Evolutionary conservation across 495 filamentous ascomycete genomes (phyloP).

Genomic region (Penicillium lividum): DNA sequence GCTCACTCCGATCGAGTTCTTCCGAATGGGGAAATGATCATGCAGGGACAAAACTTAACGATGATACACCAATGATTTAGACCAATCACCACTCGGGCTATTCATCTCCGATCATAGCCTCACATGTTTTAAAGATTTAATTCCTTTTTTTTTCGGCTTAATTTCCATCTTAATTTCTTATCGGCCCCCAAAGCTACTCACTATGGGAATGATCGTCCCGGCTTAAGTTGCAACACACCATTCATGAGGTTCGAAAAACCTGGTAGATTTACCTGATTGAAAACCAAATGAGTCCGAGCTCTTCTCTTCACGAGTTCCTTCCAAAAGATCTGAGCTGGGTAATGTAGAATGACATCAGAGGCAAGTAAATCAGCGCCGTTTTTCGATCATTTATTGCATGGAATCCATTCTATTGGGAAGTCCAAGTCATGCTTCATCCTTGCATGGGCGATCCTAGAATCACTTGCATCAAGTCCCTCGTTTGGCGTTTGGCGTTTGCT

Average conservation of each 20-base stretch:
- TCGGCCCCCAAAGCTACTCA: slow-evolving; percentile 3
- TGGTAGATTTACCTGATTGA: neutral
- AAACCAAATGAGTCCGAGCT: neutral
- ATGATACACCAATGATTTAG: slow-evolving; percentile 20
- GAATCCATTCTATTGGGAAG: slow-evolving; percentile 10
- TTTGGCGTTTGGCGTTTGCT: slow-evolving; percentile 9
- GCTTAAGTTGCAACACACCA: slow-evolving; percentile 17
- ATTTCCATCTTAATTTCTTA: slow-evolving; percentile 4
- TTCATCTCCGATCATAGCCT: neutral
- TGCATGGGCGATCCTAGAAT: slow-evolving; percentile 27
- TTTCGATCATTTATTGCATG: slow-evolving; percentile 10
- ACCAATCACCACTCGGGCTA: slow-evolving; percentile 21
- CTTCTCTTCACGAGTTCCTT: neutral
- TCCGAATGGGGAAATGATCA: slow-evolving; percentile 17
- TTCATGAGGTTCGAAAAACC: slow-evolving; percentile 7
- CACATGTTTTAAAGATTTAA: neutral
- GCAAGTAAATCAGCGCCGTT: neutral
- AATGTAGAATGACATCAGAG: slow-evolving; percentile 12
- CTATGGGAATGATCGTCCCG: slow-evolving; percentile 20
- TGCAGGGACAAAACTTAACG: slow-evolving; percentile 15
- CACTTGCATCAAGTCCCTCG: slow-evolving; percentile 27
- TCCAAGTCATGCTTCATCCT: slow-evolving; percentile 17
- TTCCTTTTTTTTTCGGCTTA: neutral
- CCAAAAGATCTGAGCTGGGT: neutral
- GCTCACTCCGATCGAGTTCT: slow-evolving; percentile 9